Percentiles rank a stretch among this genome's conserved stretches.
Evolutionary conservation across 768 basidiomycete species (phyloP).

Genomic region (Tremella mesenterica): DNA sequence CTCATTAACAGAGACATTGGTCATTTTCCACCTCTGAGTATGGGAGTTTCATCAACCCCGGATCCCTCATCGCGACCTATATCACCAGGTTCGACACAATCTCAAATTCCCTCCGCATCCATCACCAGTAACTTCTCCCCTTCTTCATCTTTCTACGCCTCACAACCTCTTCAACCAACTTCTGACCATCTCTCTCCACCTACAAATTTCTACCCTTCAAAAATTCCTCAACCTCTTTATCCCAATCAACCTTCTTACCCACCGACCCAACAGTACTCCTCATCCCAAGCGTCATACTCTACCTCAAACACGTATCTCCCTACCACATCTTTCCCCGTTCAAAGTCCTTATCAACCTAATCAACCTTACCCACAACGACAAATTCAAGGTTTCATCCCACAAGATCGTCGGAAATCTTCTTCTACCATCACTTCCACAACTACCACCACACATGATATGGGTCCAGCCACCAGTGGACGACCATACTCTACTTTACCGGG

Average conservation of each 20-base stretch:
- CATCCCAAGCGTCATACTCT: constrained; percentile 3
- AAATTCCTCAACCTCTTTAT: no score
- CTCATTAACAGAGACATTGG: constrained; percentile 34
- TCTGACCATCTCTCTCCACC: no score
- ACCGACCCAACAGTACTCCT: not conserved
- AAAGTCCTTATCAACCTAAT: not conserved
- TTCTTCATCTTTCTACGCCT: no score
- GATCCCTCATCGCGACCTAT: constrained; percentile 1
- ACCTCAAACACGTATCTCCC: not conserved
- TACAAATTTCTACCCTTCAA: no score
- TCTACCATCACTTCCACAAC: constrained; percentile 17
- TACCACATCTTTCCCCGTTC: not conserved
- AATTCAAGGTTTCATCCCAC: constrained; percentile 20
- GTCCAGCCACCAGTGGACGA: constrained; percentile 3
- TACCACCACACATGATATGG: constrained; percentile 19
- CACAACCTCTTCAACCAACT: no score
- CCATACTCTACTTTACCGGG: constrained; percentile 20
- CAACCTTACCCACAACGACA: constrained; percentile 1
- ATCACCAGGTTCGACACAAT: no score
- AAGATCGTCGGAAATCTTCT: constrained; percentile 16
- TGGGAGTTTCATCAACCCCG: not conserved
- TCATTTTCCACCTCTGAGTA: constrained; percentile 24
- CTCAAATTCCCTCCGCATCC: no score
- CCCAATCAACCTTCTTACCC: not conserved
- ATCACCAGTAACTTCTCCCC: no score